A percentile compares a stretch with the other conserved stretches of the same genome.
Conservation (phyloP, 768 basidiomycete genomes). For the Tulasnella sp. region DNA sequence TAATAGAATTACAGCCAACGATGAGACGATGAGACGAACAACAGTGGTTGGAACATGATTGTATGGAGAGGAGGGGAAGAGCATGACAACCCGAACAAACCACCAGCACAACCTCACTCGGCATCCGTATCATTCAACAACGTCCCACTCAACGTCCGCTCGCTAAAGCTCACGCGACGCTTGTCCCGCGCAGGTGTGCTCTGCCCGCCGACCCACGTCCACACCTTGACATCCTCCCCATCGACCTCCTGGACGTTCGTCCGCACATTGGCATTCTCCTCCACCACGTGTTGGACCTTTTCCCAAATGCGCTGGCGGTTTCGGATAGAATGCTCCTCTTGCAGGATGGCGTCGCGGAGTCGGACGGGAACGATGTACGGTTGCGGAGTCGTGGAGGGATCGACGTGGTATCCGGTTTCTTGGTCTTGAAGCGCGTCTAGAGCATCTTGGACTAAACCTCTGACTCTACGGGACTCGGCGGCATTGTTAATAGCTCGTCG, state of each 20-base stretch:
- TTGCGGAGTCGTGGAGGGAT: slow-evolving; percentile 59
- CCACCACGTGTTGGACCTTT: slow-evolving; percentile 71
- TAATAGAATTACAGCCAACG: too few relatives aligned
- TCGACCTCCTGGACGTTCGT: slow-evolving; percentile 70
- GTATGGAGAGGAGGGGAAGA: neutral
- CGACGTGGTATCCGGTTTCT: slow-evolving; percentile 69
- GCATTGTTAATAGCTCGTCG: slow-evolving; percentile 38
- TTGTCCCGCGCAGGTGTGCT: slow-evolving; percentile 7
- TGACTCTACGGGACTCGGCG: slow-evolving; percentile 51
- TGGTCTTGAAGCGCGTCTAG: slow-evolving; percentile 71
- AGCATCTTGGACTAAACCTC: slow-evolving; percentile 63
- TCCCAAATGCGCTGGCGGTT: slow-evolving; percentile 62
- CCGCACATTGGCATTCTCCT: slow-evolving; percentile 82
- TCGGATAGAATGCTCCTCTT: slow-evolving; percentile 63
- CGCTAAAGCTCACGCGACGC: slow-evolving; percentile 8
- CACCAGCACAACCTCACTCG: neutral
- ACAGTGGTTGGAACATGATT: too few relatives aligned
- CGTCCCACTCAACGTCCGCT: slow-evolving; percentile 1
- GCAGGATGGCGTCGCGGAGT: slow-evolving; percentile 74
- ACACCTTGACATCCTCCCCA: slow-evolving; percentile 79
- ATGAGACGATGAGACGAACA: too few relatives aligned
- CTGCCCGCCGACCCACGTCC: slow-evolving; percentile 67
- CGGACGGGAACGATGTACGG: slow-evolving; percentile 77
- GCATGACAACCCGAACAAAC: neutral
- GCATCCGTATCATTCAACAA: neutral